Evolutionary conservation across 1,139 yeast genomes (phyloP), one percentile per base, ranked within the genome.

Genomic region (Geotrichum histeridarum): DNA sequence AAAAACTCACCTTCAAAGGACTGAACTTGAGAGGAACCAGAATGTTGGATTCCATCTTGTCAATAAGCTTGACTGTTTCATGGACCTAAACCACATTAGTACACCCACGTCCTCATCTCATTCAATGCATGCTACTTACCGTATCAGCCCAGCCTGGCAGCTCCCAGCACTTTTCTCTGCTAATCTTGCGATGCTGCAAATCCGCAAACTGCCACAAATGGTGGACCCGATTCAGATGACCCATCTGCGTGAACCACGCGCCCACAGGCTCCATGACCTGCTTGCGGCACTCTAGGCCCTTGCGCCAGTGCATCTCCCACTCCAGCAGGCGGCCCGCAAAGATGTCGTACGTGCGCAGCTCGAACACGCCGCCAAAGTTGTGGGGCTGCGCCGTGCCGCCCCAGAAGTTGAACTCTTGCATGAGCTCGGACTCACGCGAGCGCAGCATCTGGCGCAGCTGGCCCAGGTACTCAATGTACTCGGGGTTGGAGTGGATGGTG

Each of bases 201-300:
- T 73, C 77, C 2, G 74, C 73, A 64, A 74, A 73, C 60, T 73
- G 77, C 77, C 77, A 73, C 48, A 73, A 60, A 54, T 73, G 77
- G 53, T 73, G 72, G 3, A 73, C 77, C 17, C 72, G 63, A 62
- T 73, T 73, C 35, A 73, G 63, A 6, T 65, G 61, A 3, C 77
- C 77, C 42, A 73, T 57, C 57, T 72, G 74, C 15, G 72, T 64
- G 61, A 73, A 73, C 77, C 77, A 73, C 1, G 77, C 77, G 4
- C 77, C 77, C 1, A 74, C 76, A 0, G 77, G 77, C 62, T 73
- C 76, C 77, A 73, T 73, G 42, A 73, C 77, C 59, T 73, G 71
- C 30, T 72, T 64, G n/a, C 77, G 71, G 58, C 67, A 71, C 57
- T 73, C 74, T 30, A 73, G 61, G 5, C 77, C 77, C 56, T 67